Conservation (phyloP, 75 land plant genomes). For the Pinus tabuliformis region DNA sequence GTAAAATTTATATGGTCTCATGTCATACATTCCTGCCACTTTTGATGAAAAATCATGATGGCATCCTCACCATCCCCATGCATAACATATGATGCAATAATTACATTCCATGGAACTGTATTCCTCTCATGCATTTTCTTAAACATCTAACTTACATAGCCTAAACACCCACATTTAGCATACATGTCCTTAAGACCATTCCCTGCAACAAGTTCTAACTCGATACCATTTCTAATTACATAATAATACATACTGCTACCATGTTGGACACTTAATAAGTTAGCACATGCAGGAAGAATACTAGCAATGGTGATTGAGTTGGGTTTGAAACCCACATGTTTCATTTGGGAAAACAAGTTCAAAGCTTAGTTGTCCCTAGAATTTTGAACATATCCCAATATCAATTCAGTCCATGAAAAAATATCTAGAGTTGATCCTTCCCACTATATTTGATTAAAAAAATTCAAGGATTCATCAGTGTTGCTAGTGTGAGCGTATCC, state of each 20-base stretch:
- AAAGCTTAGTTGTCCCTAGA: slow-evolving; percentile 32
- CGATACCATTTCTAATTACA: neutral
- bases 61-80: slow-evolving; percentile 30
- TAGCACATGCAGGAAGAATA: slow-evolving; percentile 13
- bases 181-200: slow-evolving; percentile 20
- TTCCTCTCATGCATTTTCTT: slow-evolving; percentile 20
- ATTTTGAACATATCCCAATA: slow-evolving; percentile 47
- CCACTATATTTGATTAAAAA: slow-evolving; percentile 31
- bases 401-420: slow-evolving; percentile 57
- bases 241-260: slow-evolving; percentile 11
- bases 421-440: slow-evolving; percentile 51
- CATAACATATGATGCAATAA: slow-evolving; percentile 30
- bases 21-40: slow-evolving; percentile 9
- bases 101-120: slow-evolving; percentile 49
- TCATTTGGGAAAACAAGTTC: slow-evolving; percentile 34
- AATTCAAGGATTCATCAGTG: slow-evolving; percentile 21
- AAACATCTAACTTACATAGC: slow-evolving; percentile 34
- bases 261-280: neutral
- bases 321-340: slow-evolving; percentile 2
- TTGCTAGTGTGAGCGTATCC: slow-evolving; percentile 51
- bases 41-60: slow-evolving; percentile 17
- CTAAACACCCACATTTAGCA: slow-evolving; percentile 50
- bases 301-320: neutral
- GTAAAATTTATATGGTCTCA: slow-evolving; percentile 28
- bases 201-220: slow-evolving; percentile 4